Evolutionary conservation across 495 filamentous ascomycete species (phyloP), one percentile per base, ranked within the genome.

Genomic region (Friedmanniomyces endolithicus): DNA sequence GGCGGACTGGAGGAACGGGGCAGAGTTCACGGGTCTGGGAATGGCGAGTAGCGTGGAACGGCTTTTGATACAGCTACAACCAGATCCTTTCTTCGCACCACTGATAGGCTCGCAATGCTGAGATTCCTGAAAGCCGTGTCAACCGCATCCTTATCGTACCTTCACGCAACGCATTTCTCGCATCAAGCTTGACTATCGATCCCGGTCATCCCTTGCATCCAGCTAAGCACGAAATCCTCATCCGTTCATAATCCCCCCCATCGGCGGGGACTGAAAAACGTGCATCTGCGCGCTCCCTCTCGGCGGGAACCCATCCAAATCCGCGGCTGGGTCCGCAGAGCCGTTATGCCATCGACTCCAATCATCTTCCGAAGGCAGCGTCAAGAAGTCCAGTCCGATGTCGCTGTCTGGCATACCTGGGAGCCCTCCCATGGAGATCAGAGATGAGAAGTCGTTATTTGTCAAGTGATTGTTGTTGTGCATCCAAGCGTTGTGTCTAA

Each of bases 261-360:
- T 50, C 14, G 48, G 48, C 29, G 48, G 48, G 2, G 24, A 33
- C 11, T 19, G 16, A 23, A 33, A 50, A 17, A 31, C 24, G 11
- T 34, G 27, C 14, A 37, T 22, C 33, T 50, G 24, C 20, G 33
- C 9, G 11, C 48, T 31, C 9, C 54, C 47, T 20, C 57, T 48
- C 25, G 60, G 57, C 20, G 63, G 62, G 52, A 66, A 62, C 47
- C 64, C 64, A 63, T 66, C 64, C 20, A 66, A 47, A 61, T 66
- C 64, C 14, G 41, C 58, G 14, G 50, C 55, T 0, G 57, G 54
- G 9, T 59, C 55, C 17, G 9, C 23, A 11, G 52, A 29, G 2
- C 52, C 52, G 39, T 23, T 39, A 23, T 56, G 53, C 53, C 53
- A 56, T 22, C 53, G 19, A 12, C 48, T 43, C 53, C 53, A 56